A percentile compares a stretch with the other conserved stretches of the same genome.
These are phyloP conservation scores for Aspergillus fumigatiaffinis DNA, from an alignment of 2,329 filamentous ascomycete species.

Conservation along the genomic window DNA sequence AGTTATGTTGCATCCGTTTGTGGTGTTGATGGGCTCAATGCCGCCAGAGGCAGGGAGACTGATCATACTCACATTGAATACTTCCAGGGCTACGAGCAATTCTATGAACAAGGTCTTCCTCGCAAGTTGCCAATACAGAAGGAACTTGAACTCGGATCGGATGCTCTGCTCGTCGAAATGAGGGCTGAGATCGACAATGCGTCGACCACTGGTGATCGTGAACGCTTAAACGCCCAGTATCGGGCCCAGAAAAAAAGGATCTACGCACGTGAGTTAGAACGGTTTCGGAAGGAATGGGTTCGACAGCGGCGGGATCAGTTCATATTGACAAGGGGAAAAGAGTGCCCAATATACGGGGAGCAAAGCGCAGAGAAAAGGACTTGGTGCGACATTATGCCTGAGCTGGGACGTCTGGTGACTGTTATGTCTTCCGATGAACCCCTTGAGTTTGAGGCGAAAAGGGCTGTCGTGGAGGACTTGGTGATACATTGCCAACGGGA, in stretches of 20 bases:
- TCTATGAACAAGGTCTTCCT: slow-evolving; percentile 4
- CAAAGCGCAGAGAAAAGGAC: neutral
- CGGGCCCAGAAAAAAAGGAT: neutral
- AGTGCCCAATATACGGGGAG: no score
- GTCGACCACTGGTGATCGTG: neutral
- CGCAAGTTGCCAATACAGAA: slow-evolving; percentile 4
- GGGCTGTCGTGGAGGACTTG: neutral
- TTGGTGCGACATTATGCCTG: neutral
- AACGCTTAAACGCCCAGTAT: no score
- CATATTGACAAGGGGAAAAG: neutral
- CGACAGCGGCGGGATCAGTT: neutral
- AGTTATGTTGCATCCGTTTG: slow-evolving; percentile 6
- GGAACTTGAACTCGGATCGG: slow-evolving; percentile 4
- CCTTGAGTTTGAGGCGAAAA: neutral
- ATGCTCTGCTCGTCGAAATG: slow-evolving; percentile 4
- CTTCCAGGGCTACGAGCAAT: slow-evolving; percentile 6
- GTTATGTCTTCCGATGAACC: neutral
- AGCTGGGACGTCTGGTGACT: neutral
- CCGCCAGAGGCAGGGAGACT: neutral
- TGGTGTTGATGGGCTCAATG: slow-evolving; percentile 3
- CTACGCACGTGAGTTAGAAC: neutral
- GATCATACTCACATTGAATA: slow-evolving; percentile 10
- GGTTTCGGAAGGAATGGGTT: neutral
- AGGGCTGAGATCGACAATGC: slow-evolving; percentile 3
- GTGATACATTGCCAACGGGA: neutral